These are phyloP conservation scores for Nowakowskiella sp. DNA, from an alignment of 192 early-diverging fungal genomes.

Conservation along the genomic window DNA sequence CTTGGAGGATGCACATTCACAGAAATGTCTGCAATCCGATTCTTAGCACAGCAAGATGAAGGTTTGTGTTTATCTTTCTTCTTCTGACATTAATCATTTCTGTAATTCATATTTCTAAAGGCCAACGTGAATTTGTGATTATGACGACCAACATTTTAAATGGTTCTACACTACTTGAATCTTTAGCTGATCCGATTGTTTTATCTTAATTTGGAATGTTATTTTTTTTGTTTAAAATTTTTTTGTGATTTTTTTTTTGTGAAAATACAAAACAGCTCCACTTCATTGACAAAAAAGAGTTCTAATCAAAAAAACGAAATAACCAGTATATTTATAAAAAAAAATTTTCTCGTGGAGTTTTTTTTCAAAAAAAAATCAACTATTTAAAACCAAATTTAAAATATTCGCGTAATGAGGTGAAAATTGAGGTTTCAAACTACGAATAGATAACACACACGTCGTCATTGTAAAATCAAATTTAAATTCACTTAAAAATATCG, in stretches of 20 bases:
- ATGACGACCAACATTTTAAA: conserved; percentile 87
- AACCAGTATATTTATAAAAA: no score
- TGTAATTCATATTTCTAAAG: conserved; percentile 14
- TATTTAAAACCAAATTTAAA: no score
- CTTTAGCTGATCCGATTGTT: no score
- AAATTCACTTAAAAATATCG: conserved; percentile 56
- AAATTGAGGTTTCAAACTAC: conserved; percentile 18
- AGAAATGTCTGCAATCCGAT: conserved; percentile 86
- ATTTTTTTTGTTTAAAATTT: no score
- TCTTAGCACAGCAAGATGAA: conserved; percentile 71
- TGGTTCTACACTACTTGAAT: conserved; percentile 70
- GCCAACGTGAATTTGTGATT: conserved; percentile 71
- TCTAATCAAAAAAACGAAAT: no score
- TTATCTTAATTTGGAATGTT: no score
- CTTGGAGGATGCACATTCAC: conserved; percentile 92
- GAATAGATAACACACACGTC: conserved; percentile 18
- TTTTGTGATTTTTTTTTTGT: no score
- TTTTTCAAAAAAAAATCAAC: no score
- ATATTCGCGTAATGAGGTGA: no score
- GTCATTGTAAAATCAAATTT: conserved; percentile 34
- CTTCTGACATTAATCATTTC: neutral
- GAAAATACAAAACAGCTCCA: no score
- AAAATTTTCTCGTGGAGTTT: no score
- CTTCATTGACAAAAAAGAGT: no score
- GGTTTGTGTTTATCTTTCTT: conserved; percentile 31